phyloP scores from a whole-genome alignment of 306 rosid species.

The Vigna unguiculata region DNA sequence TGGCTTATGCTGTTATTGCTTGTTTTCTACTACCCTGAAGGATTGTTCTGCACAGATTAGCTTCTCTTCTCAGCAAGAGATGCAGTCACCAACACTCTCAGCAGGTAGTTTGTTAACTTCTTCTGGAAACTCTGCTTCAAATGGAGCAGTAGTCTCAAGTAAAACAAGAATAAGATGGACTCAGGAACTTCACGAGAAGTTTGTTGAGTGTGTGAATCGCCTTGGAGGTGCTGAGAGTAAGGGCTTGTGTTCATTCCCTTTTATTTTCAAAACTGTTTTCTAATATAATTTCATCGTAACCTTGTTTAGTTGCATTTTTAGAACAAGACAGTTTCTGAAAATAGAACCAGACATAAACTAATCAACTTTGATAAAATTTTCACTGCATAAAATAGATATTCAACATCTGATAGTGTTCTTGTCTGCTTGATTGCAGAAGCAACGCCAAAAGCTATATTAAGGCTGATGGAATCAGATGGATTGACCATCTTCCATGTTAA shows the following conservation, averaged over 20 bases:
- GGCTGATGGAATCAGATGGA: slow-evolving; percentile 80
- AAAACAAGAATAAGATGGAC: slow-evolving; percentile 89
- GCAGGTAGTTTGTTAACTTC: slow-evolving; percentile 34
- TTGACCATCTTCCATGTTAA: slow-evolving; percentile 88
- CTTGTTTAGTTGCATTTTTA: not conserved
- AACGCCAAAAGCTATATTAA: slow-evolving; percentile 84
- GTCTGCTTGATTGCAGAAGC: slow-evolving; percentile 65
- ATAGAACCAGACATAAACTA: not conserved
- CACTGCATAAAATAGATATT: not conserved
- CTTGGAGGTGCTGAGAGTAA: slow-evolving; percentile 91
- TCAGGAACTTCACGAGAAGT: slow-evolving; percentile 92
- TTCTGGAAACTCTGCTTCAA: slow-evolving; percentile 49
- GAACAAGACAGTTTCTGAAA: not conserved
- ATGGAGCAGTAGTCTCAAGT: slow-evolving; percentile 50
- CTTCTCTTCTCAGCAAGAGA: slow-evolving; percentile 60
- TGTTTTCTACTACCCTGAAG: slow-evolving; percentile 36
- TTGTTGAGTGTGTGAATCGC: slow-evolving; percentile 79
- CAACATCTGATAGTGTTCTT: slow-evolving; percentile 28
- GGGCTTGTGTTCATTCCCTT: not conserved
- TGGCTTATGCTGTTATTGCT: slow-evolving; percentile 6
- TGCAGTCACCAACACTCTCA: slow-evolving; percentile 50
- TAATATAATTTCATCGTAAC: not conserved
- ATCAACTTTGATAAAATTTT: slow-evolving; percentile 36
- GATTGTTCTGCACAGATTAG: slow-evolving; percentile 48
- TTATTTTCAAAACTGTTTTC: not conserved